Evolutionary conservation across 75 land plant genomes (phyloP), one percentile per base, ranked within the genome.

Genomic region (Larix kaempferi): DNA sequence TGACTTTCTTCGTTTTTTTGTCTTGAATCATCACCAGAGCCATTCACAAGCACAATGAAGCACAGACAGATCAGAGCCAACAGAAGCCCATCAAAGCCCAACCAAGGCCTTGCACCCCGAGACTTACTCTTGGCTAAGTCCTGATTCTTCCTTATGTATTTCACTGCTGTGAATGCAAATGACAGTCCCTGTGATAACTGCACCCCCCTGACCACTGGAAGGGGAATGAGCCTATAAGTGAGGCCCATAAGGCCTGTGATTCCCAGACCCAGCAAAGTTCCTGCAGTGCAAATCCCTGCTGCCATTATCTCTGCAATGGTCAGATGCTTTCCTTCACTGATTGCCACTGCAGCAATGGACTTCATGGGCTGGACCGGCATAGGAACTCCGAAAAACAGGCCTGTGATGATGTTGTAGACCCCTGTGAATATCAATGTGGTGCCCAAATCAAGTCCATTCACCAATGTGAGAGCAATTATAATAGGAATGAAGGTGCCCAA

Each of bases 321-420:
- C 76, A 94, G 86, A 58, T 35, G 61, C 6, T 79, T 63, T 27
- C 86, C 82, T 54, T 75, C 57, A 35, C 87, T 77, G 67, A 90
- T 84, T 44, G 95, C 97, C 16, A 82, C 95, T 23, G 97, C 93
- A 23, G 97, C 95, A 63, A 94, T 94, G 57, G 95, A 83, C 71
- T 94, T 94, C 97, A 94, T 94, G 25, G 97, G 97, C 81, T 94
- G 97, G 44, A 94, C 97, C 0, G 97, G 97, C 97, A 94, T 94
- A 1, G 97, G 97, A 21, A 94, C 89, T 29, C 97, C 97, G 76
- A 86, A 94, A 56, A 92, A 23, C 52, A 77, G 67, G 35, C 97
- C 97, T 56, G 97, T 92, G 71, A 89, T 23, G 75, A 89, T 71
- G 84, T 94, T 94, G 88, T 90, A 94, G 61, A 89, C 22, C 26